Base-by-base conservation (phyloP, 495 filamentous ascomycete genomes). In the Trichoderma reesei region DNA sequence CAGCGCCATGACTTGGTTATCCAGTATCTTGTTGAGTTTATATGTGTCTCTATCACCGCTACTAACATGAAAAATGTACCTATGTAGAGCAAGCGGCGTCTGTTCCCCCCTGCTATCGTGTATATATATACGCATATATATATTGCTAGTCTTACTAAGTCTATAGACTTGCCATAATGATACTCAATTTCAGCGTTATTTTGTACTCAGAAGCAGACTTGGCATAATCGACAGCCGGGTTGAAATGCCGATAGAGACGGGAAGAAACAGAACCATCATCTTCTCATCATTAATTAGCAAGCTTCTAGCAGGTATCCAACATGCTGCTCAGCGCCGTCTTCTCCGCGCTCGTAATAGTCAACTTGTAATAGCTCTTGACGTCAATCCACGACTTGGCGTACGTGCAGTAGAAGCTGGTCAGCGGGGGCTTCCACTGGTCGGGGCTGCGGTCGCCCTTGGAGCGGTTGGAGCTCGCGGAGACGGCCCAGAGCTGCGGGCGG, bases 401-500 rank as follows among this genome's bases (percentile, higher is more conserved):
- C 0, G 83, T 88, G 80, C 89, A 92, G 67, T 87, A 81, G 71
- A 86, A 90, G n/a, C 80, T 82, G 1, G 72, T 67, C 26, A 88
- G 74, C 0, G 86, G 81, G 9, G 89, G 89, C 79, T 90, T 87
- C 89, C 89, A 92, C 4, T 70, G 70, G 68, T 92, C 89, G 0
- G 89, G 89, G 13, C 83, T 82, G 65, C 79, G 77, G 68, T 90
- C 88, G 10, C 88, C 74, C 79, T 92, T 92, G 0, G 76, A 62
- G 67, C 84, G 76, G 73, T 92, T 92, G 44, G 90, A 86, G 62
- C 83, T 86, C 66, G 88, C 86, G 0, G 89, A 91, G 59, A 92
- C 87, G 3, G 88, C 86, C 68, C 88, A 79, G 10, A 91, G 79
- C 75, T 91, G 88, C 0, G 89, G 89, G 42, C 84, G 80, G 0